Evolutionary conservation across 495 filamentous ascomycete genomes (phyloP).

Genomic region (Annulohypoxylon maeteangense): DNA sequence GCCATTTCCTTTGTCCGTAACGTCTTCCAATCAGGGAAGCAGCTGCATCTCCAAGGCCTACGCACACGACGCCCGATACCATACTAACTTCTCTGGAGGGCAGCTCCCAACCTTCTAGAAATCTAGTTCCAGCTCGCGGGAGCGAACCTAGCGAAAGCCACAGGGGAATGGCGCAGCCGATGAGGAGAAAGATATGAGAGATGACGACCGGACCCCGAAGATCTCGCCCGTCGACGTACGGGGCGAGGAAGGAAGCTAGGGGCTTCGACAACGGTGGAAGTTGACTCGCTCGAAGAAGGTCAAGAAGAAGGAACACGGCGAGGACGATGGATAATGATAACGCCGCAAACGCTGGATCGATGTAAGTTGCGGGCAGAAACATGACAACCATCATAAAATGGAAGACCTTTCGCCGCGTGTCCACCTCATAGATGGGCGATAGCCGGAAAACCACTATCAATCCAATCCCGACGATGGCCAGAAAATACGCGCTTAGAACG

Average conservation of each 20-base stretch:
- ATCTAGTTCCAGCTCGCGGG: conserved; percentile 59
- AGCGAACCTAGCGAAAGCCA: conserved; percentile 86
- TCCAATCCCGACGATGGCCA: conserved; percentile 72
- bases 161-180: conserved; percentile 94
- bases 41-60: conserved; percentile 94
- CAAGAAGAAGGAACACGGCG: conserved; percentile 84
- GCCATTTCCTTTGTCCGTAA: conserved; percentile 88
- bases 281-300: conserved; percentile 89
- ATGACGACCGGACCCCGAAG: conserved; percentile 94
- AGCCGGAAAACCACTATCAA: conserved; percentile 78
- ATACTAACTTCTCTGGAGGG: conserved; percentile 78
- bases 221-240: conserved; percentile 94
- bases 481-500: conserved; percentile 77
- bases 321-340: conserved; percentile 80
- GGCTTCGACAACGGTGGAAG: conserved; percentile 87
- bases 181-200: conserved; percentile 92
- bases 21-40: conserved; percentile 92
- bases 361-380: conserved; percentile 84
- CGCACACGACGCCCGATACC: conserved; percentile 90
- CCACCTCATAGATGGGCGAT: conserved; percentile 79
- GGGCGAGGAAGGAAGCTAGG: conserved; percentile 84
- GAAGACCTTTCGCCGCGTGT: conserved; percentile 98
- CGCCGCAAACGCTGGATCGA: conserved; percentile 85
- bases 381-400: conserved; percentile 98
- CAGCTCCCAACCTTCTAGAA: conserved; percentile 79